phyloP scores from a whole-genome alignment of 2,329 filamentous ascomycete species.

The Aureobasidium musti region DNA sequence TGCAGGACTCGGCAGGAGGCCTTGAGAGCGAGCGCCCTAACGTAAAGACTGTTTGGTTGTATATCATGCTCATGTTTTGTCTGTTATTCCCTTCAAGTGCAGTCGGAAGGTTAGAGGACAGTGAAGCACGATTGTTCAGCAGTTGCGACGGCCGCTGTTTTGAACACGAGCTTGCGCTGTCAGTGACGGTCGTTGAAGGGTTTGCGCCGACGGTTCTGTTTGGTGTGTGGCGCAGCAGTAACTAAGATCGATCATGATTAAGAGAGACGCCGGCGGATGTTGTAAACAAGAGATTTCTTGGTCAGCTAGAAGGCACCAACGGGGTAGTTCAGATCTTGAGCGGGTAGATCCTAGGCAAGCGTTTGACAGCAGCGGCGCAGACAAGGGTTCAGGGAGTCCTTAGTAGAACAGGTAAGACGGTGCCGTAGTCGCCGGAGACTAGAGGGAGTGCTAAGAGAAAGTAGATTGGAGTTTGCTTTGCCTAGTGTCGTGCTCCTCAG shows the following conservation, averaged over 20 bases:
- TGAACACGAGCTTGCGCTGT: neutral
- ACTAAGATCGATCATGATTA: neutral
- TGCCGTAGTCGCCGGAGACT: conserved; percentile 23
- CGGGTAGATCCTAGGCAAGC: conserved; percentile 20
- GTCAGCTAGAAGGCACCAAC: conserved; percentile 24
- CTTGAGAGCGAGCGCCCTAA: no score
- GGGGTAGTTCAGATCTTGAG: conserved; percentile 1
- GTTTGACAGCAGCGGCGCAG: conserved; percentile 16
- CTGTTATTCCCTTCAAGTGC: neutral
- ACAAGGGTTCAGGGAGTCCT: conserved; percentile 11
- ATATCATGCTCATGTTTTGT: neutral
- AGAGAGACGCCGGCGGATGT: neutral
- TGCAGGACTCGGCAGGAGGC: neutral
- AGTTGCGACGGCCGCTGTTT: neutral
- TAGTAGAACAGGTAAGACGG: conserved; percentile 8
- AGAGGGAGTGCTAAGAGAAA: conserved; percentile 24
- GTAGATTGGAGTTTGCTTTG: conserved; percentile 27
- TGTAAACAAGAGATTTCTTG: conserved; percentile 23
- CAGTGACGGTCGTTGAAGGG: neutral
- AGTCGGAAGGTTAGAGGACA: neutral
- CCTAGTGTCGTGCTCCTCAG: conserved; percentile 25
- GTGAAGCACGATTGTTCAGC: neutral
- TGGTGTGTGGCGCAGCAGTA: conserved; percentile 24
- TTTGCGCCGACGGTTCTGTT: neutral
- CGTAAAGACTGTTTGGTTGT: neutral